Evolutionary conservation across 768 basidiomycete genomes (phyloP).

Genomic region (Agrocybe pediades): DNA sequence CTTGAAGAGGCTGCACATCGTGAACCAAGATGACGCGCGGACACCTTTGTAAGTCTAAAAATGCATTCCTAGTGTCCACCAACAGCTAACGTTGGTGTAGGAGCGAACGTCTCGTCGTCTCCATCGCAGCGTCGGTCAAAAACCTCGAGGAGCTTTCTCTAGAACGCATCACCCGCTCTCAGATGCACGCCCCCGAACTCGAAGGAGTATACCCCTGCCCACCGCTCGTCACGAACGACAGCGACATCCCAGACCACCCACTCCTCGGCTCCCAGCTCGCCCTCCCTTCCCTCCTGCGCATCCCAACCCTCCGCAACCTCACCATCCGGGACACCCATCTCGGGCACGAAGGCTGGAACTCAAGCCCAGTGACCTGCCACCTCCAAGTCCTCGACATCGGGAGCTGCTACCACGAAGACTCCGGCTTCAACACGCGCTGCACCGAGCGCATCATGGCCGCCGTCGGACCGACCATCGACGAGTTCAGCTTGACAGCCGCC

Average conservation of each 20-base stretch:
- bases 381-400: conserved; percentile 61
- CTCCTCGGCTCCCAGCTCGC: conserved; percentile 56
- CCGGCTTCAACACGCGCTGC: conserved; percentile 53
- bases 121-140: conserved; percentile 62
- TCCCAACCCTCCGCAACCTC: conserved; percentile 62
- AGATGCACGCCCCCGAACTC: conserved; percentile 63
- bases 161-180: conserved; percentile 66
- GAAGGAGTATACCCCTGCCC: conserved; percentile 54
- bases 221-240: conserved; percentile 64
- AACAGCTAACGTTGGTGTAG: conserved; percentile 30
- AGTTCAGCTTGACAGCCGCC: conserved; percentile 55
- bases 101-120: conserved; percentile 71
- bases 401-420: conserved; percentile 54
- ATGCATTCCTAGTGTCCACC: conserved; percentile 12
- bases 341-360: conserved; percentile 60
- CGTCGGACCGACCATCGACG: conserved; percentile 54
- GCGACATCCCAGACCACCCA: conserved; percentile 58
- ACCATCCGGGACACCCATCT: conserved; percentile 72
- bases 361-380: conserved; percentile 49
- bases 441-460: conserved; percentile 63
- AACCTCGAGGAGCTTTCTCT: conserved; percentile 57
- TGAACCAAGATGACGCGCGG: conserved; percentile 44
- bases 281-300: conserved; percentile 65
- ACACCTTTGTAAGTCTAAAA: conserved; percentile 50
- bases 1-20: conserved; percentile 48